A percentile compares a stretch with the other conserved stretches of the same genome.
Conservation (phyloP, 768 basidiomycete genomes). For the Lentinula guzmanii region DNA sequence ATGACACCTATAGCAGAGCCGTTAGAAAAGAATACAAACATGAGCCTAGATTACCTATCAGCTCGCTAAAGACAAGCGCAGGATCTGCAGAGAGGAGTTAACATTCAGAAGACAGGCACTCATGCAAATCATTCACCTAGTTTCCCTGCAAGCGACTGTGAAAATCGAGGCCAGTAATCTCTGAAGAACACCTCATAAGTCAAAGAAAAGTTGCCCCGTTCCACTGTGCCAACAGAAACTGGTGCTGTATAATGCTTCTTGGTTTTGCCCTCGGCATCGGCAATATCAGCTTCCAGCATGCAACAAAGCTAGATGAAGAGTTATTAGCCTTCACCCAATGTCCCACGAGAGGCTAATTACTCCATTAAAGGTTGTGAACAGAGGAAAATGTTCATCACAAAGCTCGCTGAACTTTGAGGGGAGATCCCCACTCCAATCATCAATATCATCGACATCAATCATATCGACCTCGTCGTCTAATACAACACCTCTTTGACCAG, state of each 20-base stretch:
- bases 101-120: neutral
- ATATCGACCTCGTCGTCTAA: slow-evolving; percentile 18
- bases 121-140: slow-evolving; percentile 33
- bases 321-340: too few species aligned
- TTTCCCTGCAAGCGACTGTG: slow-evolving; percentile 41
- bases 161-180: slow-evolving; percentile 56
- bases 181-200: slow-evolving; percentile 42
- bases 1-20: slow-evolving; percentile 42
- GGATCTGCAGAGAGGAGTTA: slow-evolving; percentile 35
- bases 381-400: slow-evolving; percentile 55
- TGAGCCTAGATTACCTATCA: slow-evolving; percentile 42
- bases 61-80: slow-evolving; percentile 55
- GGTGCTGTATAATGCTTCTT: neutral
- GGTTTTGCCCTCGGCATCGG: neutral
- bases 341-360: slow-evolving; percentile 24
- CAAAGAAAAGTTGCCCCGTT: slow-evolving; percentile 19
- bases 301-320: slow-evolving; percentile 32
- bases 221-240: slow-evolving; percentile 1
- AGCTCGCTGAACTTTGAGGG: slow-evolving; percentile 52
- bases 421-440: slow-evolving; percentile 32
- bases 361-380: slow-evolving; percentile 63
- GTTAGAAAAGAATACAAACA: neutral
- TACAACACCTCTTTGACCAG: slow-evolving; percentile 10
- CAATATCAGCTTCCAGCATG: slow-evolving; percentile 44
- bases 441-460: slow-evolving; percentile 37